phyloP scores from a whole-genome alignment of 768 basidiomycete species.

The Kondoa subrosea region DNA sequence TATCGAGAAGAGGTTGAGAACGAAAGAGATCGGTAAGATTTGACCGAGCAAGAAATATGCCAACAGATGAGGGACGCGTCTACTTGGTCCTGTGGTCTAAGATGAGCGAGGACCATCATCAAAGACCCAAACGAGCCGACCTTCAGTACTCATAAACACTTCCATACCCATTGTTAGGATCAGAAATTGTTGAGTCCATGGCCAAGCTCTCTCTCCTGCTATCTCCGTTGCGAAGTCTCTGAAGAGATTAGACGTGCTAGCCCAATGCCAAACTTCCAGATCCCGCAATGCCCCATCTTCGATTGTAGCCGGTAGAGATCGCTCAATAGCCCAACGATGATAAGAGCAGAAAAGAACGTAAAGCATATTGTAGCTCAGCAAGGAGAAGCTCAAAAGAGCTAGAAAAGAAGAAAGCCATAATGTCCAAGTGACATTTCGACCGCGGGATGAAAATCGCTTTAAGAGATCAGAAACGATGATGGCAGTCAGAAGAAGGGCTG shows the following conservation, averaged over 20 bases:
- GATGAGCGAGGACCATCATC: background rate
- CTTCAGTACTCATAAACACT: background rate
- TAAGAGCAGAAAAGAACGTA: background rate
- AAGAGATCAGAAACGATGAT: too few relatives aligned
- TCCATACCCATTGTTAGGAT: background rate
- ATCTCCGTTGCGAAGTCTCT: background rate
- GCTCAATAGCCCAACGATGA: background rate
- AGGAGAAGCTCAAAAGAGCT: too few relatives aligned
- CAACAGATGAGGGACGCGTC: background rate
- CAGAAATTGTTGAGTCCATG: background rate
- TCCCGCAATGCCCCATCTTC: background rate
- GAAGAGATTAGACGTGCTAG: background rate
- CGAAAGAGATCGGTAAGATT: background rate
- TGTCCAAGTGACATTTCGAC: too few relatives aligned
- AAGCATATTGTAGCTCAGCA: background rate
- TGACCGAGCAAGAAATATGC: background rate
- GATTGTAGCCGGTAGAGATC: background rate
- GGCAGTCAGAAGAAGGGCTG: too few relatives aligned
- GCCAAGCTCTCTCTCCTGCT: background rate
- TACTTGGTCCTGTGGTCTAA: background rate
- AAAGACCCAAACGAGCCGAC: background rate
- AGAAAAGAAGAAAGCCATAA: too few relatives aligned
- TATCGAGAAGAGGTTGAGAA: background rate
- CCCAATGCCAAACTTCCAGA: background rate
- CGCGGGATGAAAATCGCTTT: too few relatives aligned